phyloP scores from a whole-genome alignment of 768 basidiomycete species.

The Rhizopogon roseolus region DNA sequence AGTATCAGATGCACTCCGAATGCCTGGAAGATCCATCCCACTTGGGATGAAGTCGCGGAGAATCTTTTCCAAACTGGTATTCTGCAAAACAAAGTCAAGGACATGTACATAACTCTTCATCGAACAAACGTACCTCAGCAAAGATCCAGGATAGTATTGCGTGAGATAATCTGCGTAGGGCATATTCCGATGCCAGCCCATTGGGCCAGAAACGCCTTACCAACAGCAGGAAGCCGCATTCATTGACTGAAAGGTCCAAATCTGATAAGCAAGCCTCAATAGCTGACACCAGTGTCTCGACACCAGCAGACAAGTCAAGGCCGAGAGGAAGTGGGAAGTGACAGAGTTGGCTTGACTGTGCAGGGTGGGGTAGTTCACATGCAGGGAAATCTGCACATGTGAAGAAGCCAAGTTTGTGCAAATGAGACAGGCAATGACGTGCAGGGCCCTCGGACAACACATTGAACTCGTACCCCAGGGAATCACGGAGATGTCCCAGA shows the following conservation, averaged over 20 bases:
- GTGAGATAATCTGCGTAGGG: constrained; percentile 53
- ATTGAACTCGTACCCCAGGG: constrained; percentile 55
- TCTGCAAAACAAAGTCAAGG: constrained; percentile 33
- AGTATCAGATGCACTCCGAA: constrained; percentile 40
- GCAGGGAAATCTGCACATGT: constrained; percentile 35
- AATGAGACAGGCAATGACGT: constrained; percentile 49
- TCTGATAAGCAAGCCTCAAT: constrained; percentile 70
- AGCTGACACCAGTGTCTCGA: constrained; percentile 66
- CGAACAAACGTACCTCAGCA: constrained; percentile 47
- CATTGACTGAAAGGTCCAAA: constrained; percentile 69
- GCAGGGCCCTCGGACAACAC: constrained; percentile 51
- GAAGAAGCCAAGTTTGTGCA: constrained; percentile 62
- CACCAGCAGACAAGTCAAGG: constrained; percentile 65
- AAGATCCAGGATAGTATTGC: constrained; percentile 67
- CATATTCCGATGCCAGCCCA: constrained; percentile 68
- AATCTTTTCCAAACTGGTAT: constrained; percentile 60
- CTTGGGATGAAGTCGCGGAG: constrained; percentile 65
- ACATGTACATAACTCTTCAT: background rate
- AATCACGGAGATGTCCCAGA: constrained; percentile 54
- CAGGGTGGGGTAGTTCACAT: constrained; percentile 2
- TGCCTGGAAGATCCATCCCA: constrained; percentile 56
- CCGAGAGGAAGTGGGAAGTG: constrained; percentile 67
- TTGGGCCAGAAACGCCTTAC: constrained; percentile 70
- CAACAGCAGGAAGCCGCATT: constrained; percentile 68
- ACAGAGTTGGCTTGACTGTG: constrained; percentile 41